phyloP scores from a whole-genome alignment of 1,284 basidiomycete genomes.

The Calocybe gambosa region DNA sequence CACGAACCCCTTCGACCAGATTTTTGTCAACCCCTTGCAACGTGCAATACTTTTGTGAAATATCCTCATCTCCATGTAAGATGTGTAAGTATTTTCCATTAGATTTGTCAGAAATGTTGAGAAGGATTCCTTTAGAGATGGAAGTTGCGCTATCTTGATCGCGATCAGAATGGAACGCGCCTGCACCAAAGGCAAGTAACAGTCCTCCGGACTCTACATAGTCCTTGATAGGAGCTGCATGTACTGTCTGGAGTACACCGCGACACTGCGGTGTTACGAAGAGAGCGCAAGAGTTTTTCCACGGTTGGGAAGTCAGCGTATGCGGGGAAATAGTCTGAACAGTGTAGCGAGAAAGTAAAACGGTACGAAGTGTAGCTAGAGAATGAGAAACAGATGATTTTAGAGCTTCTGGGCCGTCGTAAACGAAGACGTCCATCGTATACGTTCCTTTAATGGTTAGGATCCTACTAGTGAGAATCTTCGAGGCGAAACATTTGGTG shows the following conservation, averaged over 20 bases:
- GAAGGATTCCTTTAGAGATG: slow-evolving; percentile 29
- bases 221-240: slow-evolving; percentile 44
- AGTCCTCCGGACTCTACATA: slow-evolving; percentile 69
- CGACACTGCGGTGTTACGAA: slow-evolving; percentile 69
- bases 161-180: slow-evolving; percentile 21
- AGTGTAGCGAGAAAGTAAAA: slow-evolving; percentile 71
- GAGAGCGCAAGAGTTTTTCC: slow-evolving; percentile 69
- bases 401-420: slow-evolving; percentile 66
- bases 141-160: slow-evolving; percentile 14
- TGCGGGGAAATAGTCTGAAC: slow-evolving; percentile 62
- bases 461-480: neutral
- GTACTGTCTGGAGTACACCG: slow-evolving; percentile 42
- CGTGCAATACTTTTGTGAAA: slow-evolving; percentile 25
- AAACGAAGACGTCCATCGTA: slow-evolving; percentile 75
- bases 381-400: slow-evolving; percentile 53
- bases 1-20: slow-evolving; percentile 23
- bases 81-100: slow-evolving; percentile 50
- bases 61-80: slow-evolving; percentile 40
- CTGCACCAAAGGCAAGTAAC: slow-evolving; percentile 52
- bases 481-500: slow-evolving; percentile 1
- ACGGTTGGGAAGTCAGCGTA: slow-evolving; percentile 63
- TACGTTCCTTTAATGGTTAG: neutral
- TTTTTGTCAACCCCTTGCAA: slow-evolving; percentile 26
- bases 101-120: slow-evolving; percentile 52
- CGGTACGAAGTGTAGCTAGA: slow-evolving; percentile 46